Evolutionary conservation across 2,329 filamentous ascomycete genomes (phyloP).

Genomic region (Aschersonia sp.): DNA sequence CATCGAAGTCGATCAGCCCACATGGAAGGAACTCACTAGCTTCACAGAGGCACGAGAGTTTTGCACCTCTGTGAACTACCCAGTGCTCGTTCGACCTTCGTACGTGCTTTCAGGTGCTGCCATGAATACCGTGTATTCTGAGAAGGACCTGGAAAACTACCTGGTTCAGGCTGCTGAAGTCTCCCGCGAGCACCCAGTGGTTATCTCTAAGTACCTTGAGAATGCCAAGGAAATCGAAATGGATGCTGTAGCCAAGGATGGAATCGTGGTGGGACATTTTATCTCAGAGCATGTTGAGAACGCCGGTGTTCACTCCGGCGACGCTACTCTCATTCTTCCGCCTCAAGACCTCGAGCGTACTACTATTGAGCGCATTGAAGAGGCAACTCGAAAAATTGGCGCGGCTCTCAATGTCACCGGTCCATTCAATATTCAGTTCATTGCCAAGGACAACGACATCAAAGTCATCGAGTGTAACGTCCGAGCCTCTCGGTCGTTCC

Average conservation of each 20-base stretch:
- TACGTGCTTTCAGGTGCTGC: conserved; percentile 95
- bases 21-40: conserved; percentile 95
- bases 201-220: conserved; percentile 99
- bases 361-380: conserved; percentile 82
- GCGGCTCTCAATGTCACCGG: conserved; percentile 90
- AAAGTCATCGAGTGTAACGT: conserved; percentile 99
- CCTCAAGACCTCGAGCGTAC: conserved; percentile 85
- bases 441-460: conserved; percentile 98
- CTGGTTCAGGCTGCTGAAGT: conserved; percentile 85
- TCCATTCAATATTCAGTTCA: conserved; percentile 98
- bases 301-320: conserved; percentile 94
- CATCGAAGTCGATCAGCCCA: conserved; percentile 89
- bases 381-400: conserved; percentile 90
- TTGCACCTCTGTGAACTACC: conserved; percentile 80
- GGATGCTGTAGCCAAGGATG: conserved; percentile 90
- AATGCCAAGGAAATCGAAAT: conserved; percentile 99
- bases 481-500: conserved; percentile 88
- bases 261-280: conserved; percentile 85
- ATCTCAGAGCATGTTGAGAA: conserved; percentile 99
- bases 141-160: conserved; percentile 81
- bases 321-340: conserved; percentile 87
- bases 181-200: conserved; percentile 87
- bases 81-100: conserved; percentile 86
- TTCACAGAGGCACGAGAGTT: conserved; percentile 81
- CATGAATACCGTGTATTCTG: conserved; percentile 98